Conservation (phyloP, 768 basidiomycete genomes). For the Lentinula sp. region DNA sequence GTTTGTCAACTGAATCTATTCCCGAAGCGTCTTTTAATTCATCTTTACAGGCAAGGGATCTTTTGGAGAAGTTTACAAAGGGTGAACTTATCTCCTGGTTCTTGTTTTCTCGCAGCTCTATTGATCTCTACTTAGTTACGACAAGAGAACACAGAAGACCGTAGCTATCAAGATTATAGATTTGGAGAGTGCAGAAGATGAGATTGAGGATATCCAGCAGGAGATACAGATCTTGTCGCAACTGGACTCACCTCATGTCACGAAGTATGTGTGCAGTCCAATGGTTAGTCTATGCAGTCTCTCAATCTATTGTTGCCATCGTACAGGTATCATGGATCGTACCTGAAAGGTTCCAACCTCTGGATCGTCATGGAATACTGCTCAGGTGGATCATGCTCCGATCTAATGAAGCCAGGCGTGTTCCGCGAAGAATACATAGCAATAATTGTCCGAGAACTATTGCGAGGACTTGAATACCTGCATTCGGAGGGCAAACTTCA, state of each 20-base stretch:
- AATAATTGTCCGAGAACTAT: constrained; percentile 88
- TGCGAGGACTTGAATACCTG: constrained; percentile 91
- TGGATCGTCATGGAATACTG: constrained; percentile 99
- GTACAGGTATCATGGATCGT: constrained; percentile 88
- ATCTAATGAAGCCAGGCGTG: constrained; percentile 98
- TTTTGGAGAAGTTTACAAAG: constrained; percentile 99
- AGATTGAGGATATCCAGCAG: constrained; percentile 99
- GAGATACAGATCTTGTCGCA: constrained; percentile 98
- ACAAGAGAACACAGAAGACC: constrained; percentile 91
- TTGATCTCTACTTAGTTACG: constrained; percentile 55
- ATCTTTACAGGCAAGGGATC: constrained; percentile 81
- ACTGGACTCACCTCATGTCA: constrained; percentile 92
- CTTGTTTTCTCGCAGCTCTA: constrained; percentile 6
- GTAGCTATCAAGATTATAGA: constrained; percentile 99
- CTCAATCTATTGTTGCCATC: constrained; percentile 3
- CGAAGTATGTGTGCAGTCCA: constrained; percentile 58
- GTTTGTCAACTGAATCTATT: constrained; percentile 33
- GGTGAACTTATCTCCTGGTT: constrained; percentile 41
- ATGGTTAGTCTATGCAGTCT: constrained; percentile 3
- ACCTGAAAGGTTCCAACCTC: constrained; percentile 88
- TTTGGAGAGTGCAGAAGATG: constrained; percentile 97
- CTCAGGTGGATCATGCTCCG: constrained; percentile 96
- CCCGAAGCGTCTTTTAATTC: not conserved
- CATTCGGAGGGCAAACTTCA: constrained; percentile 96
- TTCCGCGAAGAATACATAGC: constrained; percentile 99